phyloP scores from a whole-genome alignment of 139 green algal species.

The Spirogloea muscicola region DNA sequence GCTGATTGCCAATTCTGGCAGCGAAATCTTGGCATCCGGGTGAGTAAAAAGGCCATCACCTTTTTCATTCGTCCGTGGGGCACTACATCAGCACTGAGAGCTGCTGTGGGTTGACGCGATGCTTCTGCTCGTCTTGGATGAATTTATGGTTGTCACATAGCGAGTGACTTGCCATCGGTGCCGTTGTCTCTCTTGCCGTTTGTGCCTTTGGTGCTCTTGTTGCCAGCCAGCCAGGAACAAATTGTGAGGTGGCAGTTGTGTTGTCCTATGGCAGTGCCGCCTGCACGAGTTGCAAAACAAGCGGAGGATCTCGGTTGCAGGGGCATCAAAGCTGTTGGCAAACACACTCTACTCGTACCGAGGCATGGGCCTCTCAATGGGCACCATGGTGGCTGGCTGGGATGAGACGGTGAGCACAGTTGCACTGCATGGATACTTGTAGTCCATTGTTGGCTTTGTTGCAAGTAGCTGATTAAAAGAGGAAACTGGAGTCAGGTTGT shows the following conservation, averaged over 20 bases:
- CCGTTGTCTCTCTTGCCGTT: no score
- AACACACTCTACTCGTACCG: conserved; percentile 98
- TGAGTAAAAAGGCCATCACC: background rate
- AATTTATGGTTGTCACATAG: no score
- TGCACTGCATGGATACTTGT: background rate
- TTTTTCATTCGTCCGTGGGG: no score
- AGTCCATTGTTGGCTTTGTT: background rate
- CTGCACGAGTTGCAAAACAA: conserved; percentile 94
- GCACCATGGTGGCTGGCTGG: conserved; percentile 86
- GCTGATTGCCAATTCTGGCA: conserved; percentile 98
- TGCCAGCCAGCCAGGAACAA: no score
- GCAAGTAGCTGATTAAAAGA: background rate
- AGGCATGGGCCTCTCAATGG: conserved; percentile 95
- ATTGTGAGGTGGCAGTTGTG: no score
- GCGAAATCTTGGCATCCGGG: conserved; percentile 77
- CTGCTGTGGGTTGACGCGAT: no score
- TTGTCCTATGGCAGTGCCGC: conserved; percentile 82
- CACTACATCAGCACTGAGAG: no score
- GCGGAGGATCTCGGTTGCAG: conserved; percentile 90
- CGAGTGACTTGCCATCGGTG: no score
- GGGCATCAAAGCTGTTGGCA: conserved; percentile 93
- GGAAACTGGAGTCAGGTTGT: no score
- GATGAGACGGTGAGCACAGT: conserved; percentile 41
- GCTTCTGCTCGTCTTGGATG: no score
- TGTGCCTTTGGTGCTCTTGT: no score